phyloP scores from a whole-genome alignment of 169 alveolate genomes.

The Eimeria praecox region DNA sequence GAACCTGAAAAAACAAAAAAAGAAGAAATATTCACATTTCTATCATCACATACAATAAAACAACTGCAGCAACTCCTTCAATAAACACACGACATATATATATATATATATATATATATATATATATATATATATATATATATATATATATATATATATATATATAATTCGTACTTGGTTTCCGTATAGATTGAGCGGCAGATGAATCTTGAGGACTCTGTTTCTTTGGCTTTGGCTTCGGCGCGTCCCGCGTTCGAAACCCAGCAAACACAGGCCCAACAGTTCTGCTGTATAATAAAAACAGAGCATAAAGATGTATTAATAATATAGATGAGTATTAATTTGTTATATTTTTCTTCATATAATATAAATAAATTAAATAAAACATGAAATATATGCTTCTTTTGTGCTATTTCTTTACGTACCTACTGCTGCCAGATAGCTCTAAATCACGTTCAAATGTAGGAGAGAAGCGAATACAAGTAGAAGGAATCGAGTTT shows the following conservation, averaged over 20 bases:
- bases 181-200: background rate
- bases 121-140: too few relatives aligned
- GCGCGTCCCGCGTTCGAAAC: background rate
- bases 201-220: background rate
- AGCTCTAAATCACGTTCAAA: conserved; percentile 4
- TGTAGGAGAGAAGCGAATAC: conserved; percentile 20
- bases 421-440: conserved; percentile 41
- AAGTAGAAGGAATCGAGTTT: background rate
- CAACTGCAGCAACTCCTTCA: background rate
- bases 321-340: too few relatives aligned
- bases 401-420: background rate
- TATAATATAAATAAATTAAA: too few relatives aligned
- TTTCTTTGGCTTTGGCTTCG: background rate
- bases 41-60: too few relatives aligned
- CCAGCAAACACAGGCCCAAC: conserved; percentile 14
- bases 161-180: too few relatives aligned
- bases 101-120: too few relatives aligned
- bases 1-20: background rate
- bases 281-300: background rate
- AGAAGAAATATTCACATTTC: too few relatives aligned
- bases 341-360: too few relatives aligned
- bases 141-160: too few relatives aligned
- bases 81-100: background rate
- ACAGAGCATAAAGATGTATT: too few relatives aligned
- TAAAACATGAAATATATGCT: background rate